Base-by-base conservation (phyloP, 441 rosid genomes). In the Daphne laureola region DNA sequence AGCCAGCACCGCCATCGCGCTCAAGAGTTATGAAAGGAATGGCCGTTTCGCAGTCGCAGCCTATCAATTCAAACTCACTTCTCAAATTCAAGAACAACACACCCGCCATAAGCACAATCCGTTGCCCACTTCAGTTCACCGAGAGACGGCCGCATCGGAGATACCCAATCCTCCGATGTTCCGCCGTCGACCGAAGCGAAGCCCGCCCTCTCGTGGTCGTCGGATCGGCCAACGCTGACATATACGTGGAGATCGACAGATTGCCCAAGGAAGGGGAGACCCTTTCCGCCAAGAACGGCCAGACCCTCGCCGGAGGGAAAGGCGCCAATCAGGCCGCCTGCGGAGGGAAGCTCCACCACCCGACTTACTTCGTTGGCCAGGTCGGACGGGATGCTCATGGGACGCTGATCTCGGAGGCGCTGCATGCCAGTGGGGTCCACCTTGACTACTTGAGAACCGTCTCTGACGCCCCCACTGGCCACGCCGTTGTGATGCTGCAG, bases 261-360 rank as follows among this genome's bases (percentile, higher is more conserved):
- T 62, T 88, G 0, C 96, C 96, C 43, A 54, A 36, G 12, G 82
- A 75, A 67, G 96, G 91, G 0, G 98, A 88, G 67, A 91, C 96
- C 46, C 62, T 91, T 41, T 81, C 96, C 12, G 95, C 96, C 42
- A 77, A 70, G 69, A 74, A 62, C 36, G 83, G 93, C 7, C 83
- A 78, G 70, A 86, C 82, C 0, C 86, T 87, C n/a, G 87, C 96
- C 14, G 96, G 93, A 0, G 98, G 96, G 17, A 88, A 86, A 63
- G 96, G 96, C 8, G 98, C 91, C 23, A 88, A 91, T 53, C 98
- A 91, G 75, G 96, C 95, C 8, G 95, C 88, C 0, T 91, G 98
- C 45, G 87, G 86, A 17, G 84, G 72, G 5, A 84, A 77, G 59
- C 79, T 88, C 9, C 53, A 78, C 0, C 79, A 88, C 65, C 96